These are phyloP conservation scores for Xanthoparmelia taractica DNA, from an alignment of 495 filamentous ascomycete genomes.

Conservation along the genomic window DNA sequence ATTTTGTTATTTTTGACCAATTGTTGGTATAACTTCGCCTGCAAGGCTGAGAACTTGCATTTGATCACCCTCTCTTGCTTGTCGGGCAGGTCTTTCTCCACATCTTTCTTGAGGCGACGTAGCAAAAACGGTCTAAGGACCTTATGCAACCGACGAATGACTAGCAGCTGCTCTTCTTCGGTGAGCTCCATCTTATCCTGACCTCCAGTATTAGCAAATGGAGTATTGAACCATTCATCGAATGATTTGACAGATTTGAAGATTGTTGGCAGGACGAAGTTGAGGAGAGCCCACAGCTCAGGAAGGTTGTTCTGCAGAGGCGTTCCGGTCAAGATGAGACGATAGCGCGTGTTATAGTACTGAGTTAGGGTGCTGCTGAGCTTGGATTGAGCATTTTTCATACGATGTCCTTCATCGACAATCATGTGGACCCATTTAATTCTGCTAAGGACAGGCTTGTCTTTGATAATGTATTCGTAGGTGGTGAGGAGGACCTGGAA, in stretches of 20 bases:
- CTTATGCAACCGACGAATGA: conserved; percentile 97
- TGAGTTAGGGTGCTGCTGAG: conserved; percentile 87
- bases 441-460: conserved; percentile 86
- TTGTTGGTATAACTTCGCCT: conserved; percentile 89
- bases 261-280: conserved; percentile 95
- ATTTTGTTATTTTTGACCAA: conserved; percentile 93
- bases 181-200: conserved; percentile 98
- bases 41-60: conserved; percentile 92
- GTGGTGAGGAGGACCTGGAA: conserved; percentile 97
- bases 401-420: conserved; percentile 97
- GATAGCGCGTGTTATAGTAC: conserved; percentile 90
- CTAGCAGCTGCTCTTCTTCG: conserved; percentile 98
- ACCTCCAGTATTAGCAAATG: conserved; percentile 94
- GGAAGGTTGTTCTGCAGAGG: conserved; percentile 95
- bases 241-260: conserved; percentile 99
- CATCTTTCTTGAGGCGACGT: conserved; percentile 97
- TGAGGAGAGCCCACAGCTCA: conserved; percentile 93
- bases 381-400: conserved; percentile 99
- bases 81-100: conserved; percentile 96
- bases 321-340: conserved; percentile 93
- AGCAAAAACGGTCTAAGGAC: conserved; percentile 95
- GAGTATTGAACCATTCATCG: conserved; percentile 99
- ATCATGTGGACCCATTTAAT: conserved; percentile 99
- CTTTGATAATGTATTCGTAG: conserved; percentile 99
- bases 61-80: conserved; percentile 99